Base-by-base conservation (phyloP, 2,329 filamentous ascomycete genomes). In the Penicillium sp. region DNA sequence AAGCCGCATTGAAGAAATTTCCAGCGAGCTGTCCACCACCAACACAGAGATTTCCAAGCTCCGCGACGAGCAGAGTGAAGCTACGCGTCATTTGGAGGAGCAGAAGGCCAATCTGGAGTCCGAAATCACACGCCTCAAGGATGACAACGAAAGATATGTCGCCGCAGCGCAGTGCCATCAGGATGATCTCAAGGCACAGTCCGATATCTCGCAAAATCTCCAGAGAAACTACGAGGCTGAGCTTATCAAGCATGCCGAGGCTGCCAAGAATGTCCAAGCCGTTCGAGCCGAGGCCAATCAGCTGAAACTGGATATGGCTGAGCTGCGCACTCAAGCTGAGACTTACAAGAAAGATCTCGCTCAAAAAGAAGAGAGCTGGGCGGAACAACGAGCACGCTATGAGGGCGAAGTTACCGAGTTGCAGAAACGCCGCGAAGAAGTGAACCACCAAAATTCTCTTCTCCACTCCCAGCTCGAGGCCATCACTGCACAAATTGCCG, bases 161-260 rank as follows among this genome's bases (percentile, higher is more conserved):
- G 90, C 92, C 62, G 89, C 93, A 53, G 88, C 92, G 35, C 88
- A 91, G 66, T 92, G 90, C 73, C 91, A 97, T 73, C 92, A 96
- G 73, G 90, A 96, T 70, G 93, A 98, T 70, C 86, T 98, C 45
- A 93, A 95, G 63, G 89, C 92, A 0, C 95, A 99, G 76, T 93
- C 94, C 30, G 91, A 96, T 48, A 98, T 99, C 71, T 93, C 95
- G 2, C 89, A 92, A 56, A 91, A 92, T 75, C 93, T 95, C 3
- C 95, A 99, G 74, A 90, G 96, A 73, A 93, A 95, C 68, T 99
- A 99, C 73, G 96, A 99, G 76, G 89, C 89, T 64, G 95, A 99
- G 75, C 84, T 99, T 11, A 86, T 97, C 70, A 97, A 95, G 80
- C 95, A 99, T 77, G 94, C 93, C 1, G 92, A 97, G 67, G 95